Evolutionary conservation across 495 filamentous ascomycete species (phyloP).

Genomic region (Hyaloscypha hepaticicola): DNA sequence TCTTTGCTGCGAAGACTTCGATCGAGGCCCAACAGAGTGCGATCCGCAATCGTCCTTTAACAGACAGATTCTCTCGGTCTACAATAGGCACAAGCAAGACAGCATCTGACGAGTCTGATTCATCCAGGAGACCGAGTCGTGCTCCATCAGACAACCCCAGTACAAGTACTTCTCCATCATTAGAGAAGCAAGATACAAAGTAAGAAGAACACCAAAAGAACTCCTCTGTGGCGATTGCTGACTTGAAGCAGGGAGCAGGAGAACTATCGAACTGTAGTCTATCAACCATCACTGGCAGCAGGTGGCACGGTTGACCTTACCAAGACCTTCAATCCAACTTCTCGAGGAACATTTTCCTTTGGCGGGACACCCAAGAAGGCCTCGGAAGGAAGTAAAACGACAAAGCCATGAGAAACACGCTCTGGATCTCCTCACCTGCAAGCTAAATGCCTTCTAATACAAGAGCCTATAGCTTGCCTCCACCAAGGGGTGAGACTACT

Average conservation of each 20-base stretch:
- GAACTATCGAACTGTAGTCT: background rate
- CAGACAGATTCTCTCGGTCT: background rate
- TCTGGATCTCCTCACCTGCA: background rate
- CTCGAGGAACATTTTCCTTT: background rate
- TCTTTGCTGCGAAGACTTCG: background rate
- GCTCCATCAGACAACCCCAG: background rate
- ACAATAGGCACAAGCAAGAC: background rate
- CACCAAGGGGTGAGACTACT: background rate
- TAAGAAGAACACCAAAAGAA: background rate
- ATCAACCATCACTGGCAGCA: conserved; percentile 2
- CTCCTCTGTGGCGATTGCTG: background rate
- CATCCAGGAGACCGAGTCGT: background rate
- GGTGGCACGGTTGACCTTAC: conserved; percentile 1
- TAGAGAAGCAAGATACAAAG: background rate
- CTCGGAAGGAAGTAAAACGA: background rate
- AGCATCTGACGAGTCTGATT: background rate
- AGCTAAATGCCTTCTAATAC: background rate
- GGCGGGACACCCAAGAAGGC: too few relatives aligned
- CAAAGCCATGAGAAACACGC: background rate
- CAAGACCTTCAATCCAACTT: background rate
- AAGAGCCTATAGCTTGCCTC: background rate
- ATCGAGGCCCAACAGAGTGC: background rate
- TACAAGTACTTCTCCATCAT: background rate
- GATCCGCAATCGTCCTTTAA: background rate
- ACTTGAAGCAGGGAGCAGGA: background rate